A percentile compares a stretch with the other conserved stretches of the same genome.
These are phyloP conservation scores for Tephrocybe sp. DNA, from an alignment of 768 basidiomycete species.

Conservation along the genomic window DNA sequence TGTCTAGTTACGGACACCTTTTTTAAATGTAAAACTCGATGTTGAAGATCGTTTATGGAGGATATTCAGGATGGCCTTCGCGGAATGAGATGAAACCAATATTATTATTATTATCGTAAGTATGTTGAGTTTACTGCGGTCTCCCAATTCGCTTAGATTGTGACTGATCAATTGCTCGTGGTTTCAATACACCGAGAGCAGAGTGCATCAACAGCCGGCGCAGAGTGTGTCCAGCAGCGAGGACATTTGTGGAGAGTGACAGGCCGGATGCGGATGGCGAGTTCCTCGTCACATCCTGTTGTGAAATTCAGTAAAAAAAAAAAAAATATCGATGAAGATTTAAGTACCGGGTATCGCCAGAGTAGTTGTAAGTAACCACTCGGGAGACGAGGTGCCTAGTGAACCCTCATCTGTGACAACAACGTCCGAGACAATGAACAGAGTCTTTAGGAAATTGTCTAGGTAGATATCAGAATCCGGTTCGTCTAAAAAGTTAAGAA, in stretches of 20 bases:
- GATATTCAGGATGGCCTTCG: background rate
- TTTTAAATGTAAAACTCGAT: too few species aligned
- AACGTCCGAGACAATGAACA: slow-evolving; percentile 83
- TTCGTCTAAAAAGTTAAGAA: background rate
- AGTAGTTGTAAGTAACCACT: slow-evolving; percentile 51
- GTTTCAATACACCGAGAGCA: slow-evolving; percentile 63
- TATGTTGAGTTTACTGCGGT: background rate
- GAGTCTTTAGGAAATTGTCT: slow-evolving; percentile 66
- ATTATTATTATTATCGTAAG: slow-evolving; percentile 10
- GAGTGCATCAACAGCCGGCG: slow-evolving; percentile 46
- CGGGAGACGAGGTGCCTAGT: slow-evolving; percentile 34
- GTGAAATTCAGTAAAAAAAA: slow-evolving; percentile 12
- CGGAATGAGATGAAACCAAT: background rate
- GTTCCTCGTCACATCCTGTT: slow-evolving; percentile 27
- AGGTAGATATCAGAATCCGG: background rate
- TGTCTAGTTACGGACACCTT: background rate
- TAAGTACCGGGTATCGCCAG: slow-evolving; percentile 45
- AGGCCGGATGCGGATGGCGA: slow-evolving; percentile 60
- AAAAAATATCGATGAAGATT: background rate
- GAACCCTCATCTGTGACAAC: slow-evolving; percentile 47
- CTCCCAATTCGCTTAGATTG: background rate
- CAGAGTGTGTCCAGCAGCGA: slow-evolving; percentile 85
- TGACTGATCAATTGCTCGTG: slow-evolving; percentile 16
- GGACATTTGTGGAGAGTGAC: slow-evolving; percentile 75
- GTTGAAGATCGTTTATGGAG: too few species aligned